phyloP scores from a whole-genome alignment of 2,329 filamentous ascomycete species.

The Fusarium nematophilum region DNA sequence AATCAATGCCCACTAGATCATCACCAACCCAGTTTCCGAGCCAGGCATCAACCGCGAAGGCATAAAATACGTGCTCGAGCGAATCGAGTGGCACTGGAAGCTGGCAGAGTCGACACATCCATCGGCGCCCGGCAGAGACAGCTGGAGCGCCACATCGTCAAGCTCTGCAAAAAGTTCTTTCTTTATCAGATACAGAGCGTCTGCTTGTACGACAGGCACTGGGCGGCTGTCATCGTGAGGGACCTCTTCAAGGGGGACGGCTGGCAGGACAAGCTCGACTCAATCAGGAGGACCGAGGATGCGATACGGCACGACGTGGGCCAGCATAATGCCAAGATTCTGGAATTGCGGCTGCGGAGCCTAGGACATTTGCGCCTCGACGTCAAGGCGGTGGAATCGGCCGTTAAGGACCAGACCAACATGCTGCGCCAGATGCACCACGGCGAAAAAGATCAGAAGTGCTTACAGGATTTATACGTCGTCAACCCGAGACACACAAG shows the following conservation, averaged over 20 bases:
- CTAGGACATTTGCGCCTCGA: not conserved
- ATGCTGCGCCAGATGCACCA: not conserved
- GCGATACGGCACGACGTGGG: not conserved
- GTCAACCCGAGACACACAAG: constrained; percentile 1
- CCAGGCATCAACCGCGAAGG: constrained; percentile 2
- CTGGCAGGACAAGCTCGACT: constrained; percentile 3
- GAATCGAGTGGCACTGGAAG: constrained; percentile 15
- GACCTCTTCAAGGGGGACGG: constrained; percentile 4
- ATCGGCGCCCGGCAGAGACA: not conserved
- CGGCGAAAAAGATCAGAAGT: not conserved
- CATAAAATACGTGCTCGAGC: constrained; percentile 4
- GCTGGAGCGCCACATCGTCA: not conserved
- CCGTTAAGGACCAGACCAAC: not conserved
- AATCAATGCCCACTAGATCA: not conserved
- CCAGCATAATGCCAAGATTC: not conserved
- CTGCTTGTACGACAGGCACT: not conserved
- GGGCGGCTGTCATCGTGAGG: not conserved
- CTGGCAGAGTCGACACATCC: not conserved
- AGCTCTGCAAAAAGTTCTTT: not conserved
- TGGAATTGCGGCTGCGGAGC: not conserved
- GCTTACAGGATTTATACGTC: not conserved
- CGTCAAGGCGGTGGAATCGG: not conserved
- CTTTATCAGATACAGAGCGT: constrained; percentile 9
- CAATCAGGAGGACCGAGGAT: constrained; percentile 3
- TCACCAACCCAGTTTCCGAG: not conserved